Evolutionary conservation across 1,284 basidiomycete species (phyloP), one percentile per base, ranked within the genome.

Genomic region (Sutorius eximius): DNA sequence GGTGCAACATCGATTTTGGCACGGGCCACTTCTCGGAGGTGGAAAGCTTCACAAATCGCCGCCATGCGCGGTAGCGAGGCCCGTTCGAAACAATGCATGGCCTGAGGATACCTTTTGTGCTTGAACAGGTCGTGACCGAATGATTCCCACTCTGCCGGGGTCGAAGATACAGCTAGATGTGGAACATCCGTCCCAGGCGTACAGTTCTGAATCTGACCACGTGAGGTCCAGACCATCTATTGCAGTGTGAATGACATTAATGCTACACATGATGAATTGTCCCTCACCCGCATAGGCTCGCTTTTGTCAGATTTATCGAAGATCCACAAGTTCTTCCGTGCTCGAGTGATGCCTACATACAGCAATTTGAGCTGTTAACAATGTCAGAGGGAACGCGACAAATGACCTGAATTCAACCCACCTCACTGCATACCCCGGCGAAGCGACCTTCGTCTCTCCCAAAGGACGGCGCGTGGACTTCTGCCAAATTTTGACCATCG

Each of bases 271-370:
- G 3, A 40, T 22, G 34, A 27, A 37, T 41, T 38, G 12, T 42
- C 7, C 55, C 74, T 58, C 51, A 86, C 86, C 61, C 77, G 72
- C 81, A 88, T 82, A 0, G 85, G 78, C 46, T 81, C 78, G 8
- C 78, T 75, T 48, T 76, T 81, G 5, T 75, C 71, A 2, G 84
- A 87, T 32, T 74, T 73, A 65, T 89, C 87, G 8, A 79, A 78
- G 12, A 89, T 82, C 83, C 85, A 87, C 2, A 88, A 65, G 45
- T 85, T 84, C 58, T 82, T 83, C 34, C 85, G 75, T 2, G 86
- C 86, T 41, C 87, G 69, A 0, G 87, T 89, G 38, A 88, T 77
- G 0, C 86, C 87, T 5, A 89, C 86, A 53, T 89, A 89, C 0
- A 89, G 68, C 49, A 77, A 78, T 61, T 89, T 87, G 29, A 89